Conservation (phyloP, 1,284 basidiomycete genomes). For the Tetrapyrgos nigripes region DNA sequence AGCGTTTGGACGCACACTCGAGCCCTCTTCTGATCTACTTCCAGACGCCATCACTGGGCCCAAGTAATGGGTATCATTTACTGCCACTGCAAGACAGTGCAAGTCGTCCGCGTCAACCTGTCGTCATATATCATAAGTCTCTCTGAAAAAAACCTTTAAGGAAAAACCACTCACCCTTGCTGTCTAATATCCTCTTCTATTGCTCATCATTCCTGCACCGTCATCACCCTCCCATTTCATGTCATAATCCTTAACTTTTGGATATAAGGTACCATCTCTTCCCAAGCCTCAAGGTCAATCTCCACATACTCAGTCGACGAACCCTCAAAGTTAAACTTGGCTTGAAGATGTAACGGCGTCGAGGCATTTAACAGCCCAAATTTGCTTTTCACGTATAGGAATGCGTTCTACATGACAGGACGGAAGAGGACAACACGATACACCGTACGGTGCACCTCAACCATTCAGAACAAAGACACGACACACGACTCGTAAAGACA, state of each 20-base stretch:
- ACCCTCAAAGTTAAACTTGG: slow-evolving; percentile 29
- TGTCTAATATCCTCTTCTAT: too few relatives aligned
- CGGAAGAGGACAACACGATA: background rate
- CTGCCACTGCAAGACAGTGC: too few relatives aligned
- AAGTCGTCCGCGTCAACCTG: too few relatives aligned
- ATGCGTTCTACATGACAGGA: slow-evolving; percentile 32
- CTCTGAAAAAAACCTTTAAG: too few relatives aligned
- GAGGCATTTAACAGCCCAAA: slow-evolving; percentile 38
- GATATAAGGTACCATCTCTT: slow-evolving; percentile 37
- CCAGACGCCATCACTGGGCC: too few relatives aligned
- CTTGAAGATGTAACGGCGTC: slow-evolving; percentile 33
- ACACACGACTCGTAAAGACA: background rate
- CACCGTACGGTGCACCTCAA: background rate
- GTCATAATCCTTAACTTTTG: slow-evolving; percentile 29
- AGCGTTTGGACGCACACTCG: too few relatives aligned
- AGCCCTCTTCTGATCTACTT: too few relatives aligned
- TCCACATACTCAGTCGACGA: slow-evolving; percentile 28
- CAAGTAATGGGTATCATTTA: too few relatives aligned
- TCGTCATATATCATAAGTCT: too few relatives aligned
- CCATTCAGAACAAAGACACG: background rate
- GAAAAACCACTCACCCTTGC: too few relatives aligned
- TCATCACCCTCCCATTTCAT: slow-evolving; percentile 2
- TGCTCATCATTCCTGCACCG: too few relatives aligned
- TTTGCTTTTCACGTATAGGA: slow-evolving; percentile 40
- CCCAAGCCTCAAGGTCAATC: slow-evolving; percentile 42